Conservation (phyloP, 306 rosid genomes). For the Vigna angularis region DNA sequence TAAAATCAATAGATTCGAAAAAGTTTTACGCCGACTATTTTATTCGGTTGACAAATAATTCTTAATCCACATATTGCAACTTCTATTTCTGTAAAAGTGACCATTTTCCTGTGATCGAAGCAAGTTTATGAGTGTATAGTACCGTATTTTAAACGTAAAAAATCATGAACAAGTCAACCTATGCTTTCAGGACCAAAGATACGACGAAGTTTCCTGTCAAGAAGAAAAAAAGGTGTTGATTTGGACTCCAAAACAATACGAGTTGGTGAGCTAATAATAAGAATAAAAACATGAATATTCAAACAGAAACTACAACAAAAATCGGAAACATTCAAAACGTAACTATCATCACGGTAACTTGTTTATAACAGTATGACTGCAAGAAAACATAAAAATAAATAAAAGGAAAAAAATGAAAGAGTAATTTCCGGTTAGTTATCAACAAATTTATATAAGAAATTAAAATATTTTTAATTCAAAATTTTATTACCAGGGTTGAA, state of each 20-base stretch:
- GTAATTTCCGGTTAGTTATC: too few species aligned
- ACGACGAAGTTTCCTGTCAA: slow-evolving; percentile 1
- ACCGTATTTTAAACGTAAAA: neutral
- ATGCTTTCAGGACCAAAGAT: slow-evolving; percentile 5
- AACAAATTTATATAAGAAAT: too few species aligned
- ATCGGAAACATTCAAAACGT: slow-evolving; percentile 20
- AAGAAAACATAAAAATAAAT: too few species aligned
- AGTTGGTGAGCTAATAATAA: slow-evolving; percentile 24
- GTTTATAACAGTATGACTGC: neutral
- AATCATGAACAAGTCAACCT: neutral
- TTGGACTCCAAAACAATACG: neutral
- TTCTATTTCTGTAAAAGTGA: too few species aligned
- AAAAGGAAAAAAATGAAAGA: too few species aligned
- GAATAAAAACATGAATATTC: neutral
- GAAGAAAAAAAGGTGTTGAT: neutral
- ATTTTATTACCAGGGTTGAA: too few species aligned
- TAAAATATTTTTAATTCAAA: too few species aligned
- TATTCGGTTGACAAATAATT: too few species aligned
- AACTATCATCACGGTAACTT: slow-evolving; percentile 22
- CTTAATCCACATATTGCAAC: too few species aligned
- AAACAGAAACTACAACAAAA: neutral
- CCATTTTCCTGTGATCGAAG: too few species aligned
- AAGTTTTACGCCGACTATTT: too few species aligned
- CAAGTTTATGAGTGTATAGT: neutral
- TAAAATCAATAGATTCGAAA: too few species aligned